Percentiles rank a stretch among this genome's conserved stretches.
Conservation (phyloP, 306 rosid genomes). For the Abrus precatorius region DNA sequence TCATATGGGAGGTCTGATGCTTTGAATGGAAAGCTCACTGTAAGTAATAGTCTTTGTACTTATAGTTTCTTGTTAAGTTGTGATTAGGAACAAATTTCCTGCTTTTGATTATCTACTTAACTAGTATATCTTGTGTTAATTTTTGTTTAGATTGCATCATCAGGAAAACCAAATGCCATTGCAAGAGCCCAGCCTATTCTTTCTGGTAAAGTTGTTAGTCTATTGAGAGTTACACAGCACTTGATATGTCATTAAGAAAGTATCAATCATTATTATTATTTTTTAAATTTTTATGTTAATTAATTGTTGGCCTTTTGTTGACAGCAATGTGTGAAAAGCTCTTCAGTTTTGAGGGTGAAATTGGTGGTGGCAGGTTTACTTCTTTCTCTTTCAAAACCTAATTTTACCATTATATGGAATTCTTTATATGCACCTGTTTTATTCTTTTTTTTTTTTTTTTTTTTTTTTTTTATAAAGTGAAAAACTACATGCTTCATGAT, state of each 20-base stretch:
- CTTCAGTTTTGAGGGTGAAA: constrained; percentile 82
- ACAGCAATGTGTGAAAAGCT: constrained; percentile 93
- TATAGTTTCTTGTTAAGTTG: constrained; percentile 33
- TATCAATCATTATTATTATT: neutral
- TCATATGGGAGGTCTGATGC: constrained; percentile 72
- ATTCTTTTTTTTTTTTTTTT: neutral
- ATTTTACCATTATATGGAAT: constrained; percentile 27
- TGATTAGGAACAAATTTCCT: constrained; percentile 28
- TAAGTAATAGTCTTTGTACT: constrained; percentile 49
- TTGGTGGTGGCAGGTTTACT: constrained; percentile 88
- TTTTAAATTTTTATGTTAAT: constrained; percentile 26
- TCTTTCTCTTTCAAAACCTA: constrained; percentile 45
- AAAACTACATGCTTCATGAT: constrained; percentile 27
- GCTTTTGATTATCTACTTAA: constrained; percentile 27
- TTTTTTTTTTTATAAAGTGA: neutral
- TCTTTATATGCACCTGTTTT: constrained; percentile 27
- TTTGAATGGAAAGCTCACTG: constrained; percentile 73
- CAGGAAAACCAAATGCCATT: constrained; percentile 81
- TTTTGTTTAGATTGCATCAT: constrained; percentile 68
- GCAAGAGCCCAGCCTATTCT: constrained; percentile 77
- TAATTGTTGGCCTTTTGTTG: constrained; percentile 52
- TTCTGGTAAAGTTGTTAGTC: constrained; percentile 62
- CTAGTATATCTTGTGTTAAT: constrained; percentile 39
- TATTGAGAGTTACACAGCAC: constrained; percentile 16
- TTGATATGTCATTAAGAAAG: constrained; percentile 25